Percentiles rank a stretch among this genome's conserved stretches.
Evolutionary conservation across 495 filamentous ascomycete genomes (phyloP).

Genomic region (Bombardia bombarda): DNA sequence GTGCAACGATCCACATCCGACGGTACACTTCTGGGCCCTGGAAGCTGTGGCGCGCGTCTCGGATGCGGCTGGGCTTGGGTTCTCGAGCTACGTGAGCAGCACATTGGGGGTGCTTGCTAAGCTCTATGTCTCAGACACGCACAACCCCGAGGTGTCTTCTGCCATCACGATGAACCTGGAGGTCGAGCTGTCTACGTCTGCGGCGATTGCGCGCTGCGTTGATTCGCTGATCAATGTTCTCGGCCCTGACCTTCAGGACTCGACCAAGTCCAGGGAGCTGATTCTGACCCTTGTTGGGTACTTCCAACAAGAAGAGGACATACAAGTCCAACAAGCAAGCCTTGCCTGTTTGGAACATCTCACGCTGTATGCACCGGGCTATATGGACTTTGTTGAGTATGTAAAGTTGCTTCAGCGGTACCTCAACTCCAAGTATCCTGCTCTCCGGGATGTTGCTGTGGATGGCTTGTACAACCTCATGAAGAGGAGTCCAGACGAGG

Average conservation of each 20-base stretch:
- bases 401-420: constrained; percentile 74
- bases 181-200: constrained; percentile 68
- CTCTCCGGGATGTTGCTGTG: constrained; percentile 71
- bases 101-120: constrained; percentile 90
- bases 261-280: constrained; percentile 81
- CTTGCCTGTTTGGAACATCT: constrained; percentile 84
- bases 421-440: constrained; percentile 55
- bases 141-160: constrained; percentile 74
- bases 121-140: constrained; percentile 82
- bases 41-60: constrained; percentile 82
- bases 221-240: constrained; percentile 94
- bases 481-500: constrained; percentile 78
- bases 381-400: constrained; percentile 75
- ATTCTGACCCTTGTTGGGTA: constrained; percentile 80
- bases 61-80: constrained; percentile 87
- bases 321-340: constrained; percentile 66
- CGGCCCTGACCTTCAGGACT: constrained; percentile 90
- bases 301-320: constrained; percentile 71
- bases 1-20: constrained; percentile 91
- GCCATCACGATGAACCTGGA: constrained; percentile 82
- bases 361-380: constrained; percentile 80
- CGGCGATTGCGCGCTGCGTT: constrained; percentile 79
- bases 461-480: constrained; percentile 90
- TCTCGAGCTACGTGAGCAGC: constrained; percentile 80
- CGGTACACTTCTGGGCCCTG: constrained; percentile 92